Evolutionary conservation across 1,139 yeast species (phyloP), one percentile per base, ranked within the genome.

Genomic region (Suhomyces atakaporum): DNA sequence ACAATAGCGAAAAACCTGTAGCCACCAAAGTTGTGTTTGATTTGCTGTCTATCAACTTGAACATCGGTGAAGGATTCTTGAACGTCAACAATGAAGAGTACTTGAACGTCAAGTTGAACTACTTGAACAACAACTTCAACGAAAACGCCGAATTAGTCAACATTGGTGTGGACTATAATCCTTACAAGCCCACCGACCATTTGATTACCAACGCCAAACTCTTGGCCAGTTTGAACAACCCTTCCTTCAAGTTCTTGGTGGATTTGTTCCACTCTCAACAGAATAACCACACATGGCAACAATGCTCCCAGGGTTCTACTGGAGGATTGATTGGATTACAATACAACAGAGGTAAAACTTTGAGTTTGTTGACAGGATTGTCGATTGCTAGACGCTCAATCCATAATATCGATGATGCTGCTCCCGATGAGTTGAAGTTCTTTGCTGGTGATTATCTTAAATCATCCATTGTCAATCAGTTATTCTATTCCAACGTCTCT

Each of bases 291-390:
- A 40, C 45, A 19, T 68, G 73, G 74, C 71, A 65, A 44, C 62
- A 60, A 24, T 53, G 61, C 27, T 53, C 63, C 13, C 62, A 61
- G 40, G 62, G 57, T 25, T 42, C 62, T 19, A 49, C 60, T 22
- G 71, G 73, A 3, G 77, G 78, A 3, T 49, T 62, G 20, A 54
- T 75, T 31, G 83, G 82, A 5, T 56, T 77, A 31, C 60, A 59
- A 40, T 66, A 62, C 46, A 45, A 39, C 33, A 45, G 44, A 9
- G 33, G 36, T 19, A 47, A 45, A 11, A 42, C 19, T 11, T 46
- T 66, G 13, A 44, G 46, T 14, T 27, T 58, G 9, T 56, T 63
- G 33, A 53, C 66, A 13, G 82, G 80, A 5, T 51, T 75, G 21
- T 58, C 69, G 14, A 51, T 75, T 27, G 49, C 60, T n/a, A 71